Evolutionary conservation across 345 rosid species (phyloP).

Genomic region (Eucalyptus cloeziana): DNA sequence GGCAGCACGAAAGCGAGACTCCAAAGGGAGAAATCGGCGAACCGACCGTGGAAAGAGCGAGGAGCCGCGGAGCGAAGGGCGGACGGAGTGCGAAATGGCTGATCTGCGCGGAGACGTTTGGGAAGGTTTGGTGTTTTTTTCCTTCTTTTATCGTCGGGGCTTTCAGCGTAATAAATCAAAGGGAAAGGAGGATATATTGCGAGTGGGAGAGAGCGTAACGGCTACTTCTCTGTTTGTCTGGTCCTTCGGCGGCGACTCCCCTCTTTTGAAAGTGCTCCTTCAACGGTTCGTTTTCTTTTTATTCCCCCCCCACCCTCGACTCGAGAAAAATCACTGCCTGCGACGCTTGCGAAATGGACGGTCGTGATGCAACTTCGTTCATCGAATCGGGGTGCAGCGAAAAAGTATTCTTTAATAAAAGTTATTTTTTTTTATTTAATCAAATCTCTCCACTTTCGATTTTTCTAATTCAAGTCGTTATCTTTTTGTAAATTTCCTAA

Average conservation of each 20-base stretch:
- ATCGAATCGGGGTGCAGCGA: neutral
- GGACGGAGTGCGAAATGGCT: neutral
- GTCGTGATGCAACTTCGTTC: neutral
- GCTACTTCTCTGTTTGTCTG: constrained; percentile 15
- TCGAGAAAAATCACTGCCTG: neutral
- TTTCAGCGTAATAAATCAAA: too few species aligned
- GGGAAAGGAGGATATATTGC: neutral
- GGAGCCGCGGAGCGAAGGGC: neutral
- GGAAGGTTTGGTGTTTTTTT: neutral
- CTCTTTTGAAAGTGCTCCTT: neutral
- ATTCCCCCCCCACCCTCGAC: too few species aligned
- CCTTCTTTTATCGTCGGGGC: neutral
- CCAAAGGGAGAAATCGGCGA: neutral
- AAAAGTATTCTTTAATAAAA: neutral
- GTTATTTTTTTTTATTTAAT: neutral
- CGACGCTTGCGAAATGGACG: neutral
- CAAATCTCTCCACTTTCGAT: neutral
- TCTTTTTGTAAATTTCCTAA: neutral
- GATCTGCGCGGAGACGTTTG: neutral
- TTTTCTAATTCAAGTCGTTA: neutral
- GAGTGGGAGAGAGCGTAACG: constrained; percentile 2
- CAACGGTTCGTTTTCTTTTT: neutral
- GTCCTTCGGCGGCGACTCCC: neutral
- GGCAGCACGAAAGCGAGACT: neutral
- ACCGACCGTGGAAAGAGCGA: neutral